Percentiles rank a stretch among this genome's conserved stretches.
These are phyloP conservation scores for Cladosporium sp. DNA, from an alignment of 2,329 filamentous ascomycete genomes.

Conservation along the genomic window DNA sequence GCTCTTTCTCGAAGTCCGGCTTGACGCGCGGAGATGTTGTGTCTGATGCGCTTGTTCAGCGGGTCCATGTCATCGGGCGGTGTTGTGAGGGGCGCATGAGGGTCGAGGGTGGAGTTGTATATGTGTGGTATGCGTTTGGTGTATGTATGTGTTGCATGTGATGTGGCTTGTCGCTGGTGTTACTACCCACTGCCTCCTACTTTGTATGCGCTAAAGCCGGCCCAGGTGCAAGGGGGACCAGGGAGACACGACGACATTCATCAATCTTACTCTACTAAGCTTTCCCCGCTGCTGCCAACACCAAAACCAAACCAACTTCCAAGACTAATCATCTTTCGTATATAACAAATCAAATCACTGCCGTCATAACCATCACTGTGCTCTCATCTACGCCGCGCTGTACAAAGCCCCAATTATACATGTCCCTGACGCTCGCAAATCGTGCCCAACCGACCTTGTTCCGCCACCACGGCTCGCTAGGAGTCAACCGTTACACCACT, in stretches of 20 bases:
- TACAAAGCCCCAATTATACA: neutral
- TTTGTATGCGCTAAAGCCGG: conserved; percentile 1
- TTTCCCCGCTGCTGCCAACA: neutral
- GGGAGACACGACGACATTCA: neutral
- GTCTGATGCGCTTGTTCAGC: conserved; percentile 3
- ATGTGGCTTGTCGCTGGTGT: neutral
- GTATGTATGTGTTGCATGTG: neutral
- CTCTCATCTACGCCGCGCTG: neutral
- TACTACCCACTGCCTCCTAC: neutral
- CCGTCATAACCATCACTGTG: neutral
- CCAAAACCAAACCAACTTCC: neutral
- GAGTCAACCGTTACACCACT: neutral
- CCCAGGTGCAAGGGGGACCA: neutral
- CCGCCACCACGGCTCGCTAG: neutral
- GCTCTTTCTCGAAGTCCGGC: conserved; percentile 9
- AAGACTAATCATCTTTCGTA: neutral
- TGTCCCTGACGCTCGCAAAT: neutral
- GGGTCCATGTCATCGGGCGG: conserved; percentile 4
- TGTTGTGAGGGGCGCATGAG: neutral
- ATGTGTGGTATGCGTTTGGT: neutral
- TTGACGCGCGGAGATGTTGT: neutral
- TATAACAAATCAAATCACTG: neutral
- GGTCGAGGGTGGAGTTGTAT: neutral
- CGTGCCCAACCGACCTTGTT: neutral
- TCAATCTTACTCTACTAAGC: neutral